Evolutionary conservation across 805 yeast species (phyloP), one percentile per base, ranked within the genome.

Genomic region (Metschnikowia cubensis): DNA sequence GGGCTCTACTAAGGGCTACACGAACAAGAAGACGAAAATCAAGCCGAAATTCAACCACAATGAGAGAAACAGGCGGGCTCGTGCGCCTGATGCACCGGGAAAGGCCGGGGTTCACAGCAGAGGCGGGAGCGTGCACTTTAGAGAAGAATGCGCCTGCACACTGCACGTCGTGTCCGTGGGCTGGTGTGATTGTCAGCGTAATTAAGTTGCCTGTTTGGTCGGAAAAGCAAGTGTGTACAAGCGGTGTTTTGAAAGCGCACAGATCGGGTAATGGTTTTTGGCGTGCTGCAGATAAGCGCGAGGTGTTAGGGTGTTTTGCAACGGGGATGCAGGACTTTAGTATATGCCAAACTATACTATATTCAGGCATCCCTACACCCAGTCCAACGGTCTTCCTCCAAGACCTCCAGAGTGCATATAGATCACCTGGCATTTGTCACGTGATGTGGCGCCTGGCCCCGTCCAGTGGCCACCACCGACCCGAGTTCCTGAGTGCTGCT

Each of bases 151-250:
- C 17, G 21, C 45, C 45, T 42, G 45, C 45, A 42, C 37, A 42
- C 36, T 20, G 36, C 11, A 11, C 36, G 35, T 32, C 20, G 20
- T 5, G 15, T 17, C 21, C 22, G 8, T 10, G 4, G 32, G 17
- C 32, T 38, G n/a, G 31, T 42, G 37, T 42, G 37, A 32, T 42
- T 33, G 29, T 42, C 37, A 34, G 37, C 31, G 35, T 32, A 42
- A 42, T 42, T 42, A 42, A 10, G 37, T 21, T 42, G 25, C 45
- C 45, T 42, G 45, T 33, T 42, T n/a, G 36, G 45, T 33, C 21
- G 32, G 32, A 42, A 39, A 29, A 42, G 37, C 45, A 42, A 22
- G 44, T 42, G 46, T 34, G 39, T 25, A 43, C 46, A 43, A 43
- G 46, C 40, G 29, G 34, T 43, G 34, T 43, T 43, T 35, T 43